Conservation (phyloP, 495 filamentous ascomycete genomes). For the Xanthoparmelia taractica region DNA sequence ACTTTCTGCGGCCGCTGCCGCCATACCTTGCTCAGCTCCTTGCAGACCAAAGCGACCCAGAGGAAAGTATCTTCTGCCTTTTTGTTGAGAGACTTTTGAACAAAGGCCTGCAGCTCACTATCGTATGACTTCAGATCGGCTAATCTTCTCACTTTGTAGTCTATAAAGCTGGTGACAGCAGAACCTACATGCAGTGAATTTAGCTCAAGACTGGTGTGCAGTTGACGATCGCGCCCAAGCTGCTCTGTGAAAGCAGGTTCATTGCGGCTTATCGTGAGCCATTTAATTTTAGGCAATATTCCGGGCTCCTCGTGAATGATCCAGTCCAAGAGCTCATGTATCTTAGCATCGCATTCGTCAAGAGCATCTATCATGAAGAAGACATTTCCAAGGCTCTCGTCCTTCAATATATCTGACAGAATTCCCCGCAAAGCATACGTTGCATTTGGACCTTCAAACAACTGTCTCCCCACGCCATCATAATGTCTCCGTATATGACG, state of each 20-base stretch:
- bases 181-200: neutral
- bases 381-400: neutral
- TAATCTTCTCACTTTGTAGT: neutral
- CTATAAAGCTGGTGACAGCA: neutral
- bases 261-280: conserved; percentile 13
- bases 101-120: neutral
- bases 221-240: neutral
- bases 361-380: conserved; percentile 21
- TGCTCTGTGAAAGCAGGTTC: neutral
- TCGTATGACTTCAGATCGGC: neutral
- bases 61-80: neutral
- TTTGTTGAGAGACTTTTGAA: neutral
- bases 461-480: neutral
- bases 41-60: neutral
- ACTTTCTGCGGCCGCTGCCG: neutral
- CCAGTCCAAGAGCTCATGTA: conserved; percentile 10
- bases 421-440: neutral
- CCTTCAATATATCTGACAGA: neutral
- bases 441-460: neutral
- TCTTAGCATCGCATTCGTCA: conserved; percentile 19
- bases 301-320: conserved; percentile 1
- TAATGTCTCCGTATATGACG: conserved; percentile 7
- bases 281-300: conserved; percentile 4
- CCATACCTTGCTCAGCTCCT: neutral
- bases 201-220: neutral